Conservation (phyloP, 2,329 filamentous ascomycete genomes). For the Aspergillus oerlinghausenensis region DNA sequence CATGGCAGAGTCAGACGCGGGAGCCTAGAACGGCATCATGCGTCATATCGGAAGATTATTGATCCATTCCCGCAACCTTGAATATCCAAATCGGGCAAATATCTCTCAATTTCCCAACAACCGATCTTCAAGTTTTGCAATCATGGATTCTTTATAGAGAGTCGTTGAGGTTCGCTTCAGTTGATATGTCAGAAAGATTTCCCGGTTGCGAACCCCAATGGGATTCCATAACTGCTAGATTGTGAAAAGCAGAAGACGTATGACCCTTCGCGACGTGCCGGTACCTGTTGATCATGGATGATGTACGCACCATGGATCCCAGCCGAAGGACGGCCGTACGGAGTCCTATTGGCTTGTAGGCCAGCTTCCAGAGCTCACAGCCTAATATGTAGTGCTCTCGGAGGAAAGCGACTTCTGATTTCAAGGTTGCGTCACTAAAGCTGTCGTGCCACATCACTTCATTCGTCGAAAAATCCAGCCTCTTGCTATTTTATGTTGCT, state of each 20-base stretch:
- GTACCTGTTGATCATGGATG: background rate
- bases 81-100: conserved; percentile 1
- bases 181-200: background rate
- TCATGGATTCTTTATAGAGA: background rate
- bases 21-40: background rate
- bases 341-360: background rate
- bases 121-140: background rate
- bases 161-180: background rate
- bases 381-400: background rate
- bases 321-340: background rate
- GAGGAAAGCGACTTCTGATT: background rate
- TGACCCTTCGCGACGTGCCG: background rate
- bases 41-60: conserved; percentile 7
- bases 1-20: background rate
- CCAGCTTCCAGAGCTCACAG: too few relatives aligned
- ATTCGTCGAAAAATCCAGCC: background rate
- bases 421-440: conserved; percentile 6
- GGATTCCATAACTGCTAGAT: background rate
- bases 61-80: background rate
- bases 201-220: background rate
- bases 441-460: background rate
- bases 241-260: background rate
- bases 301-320: background rate
- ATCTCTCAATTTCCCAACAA: background rate
- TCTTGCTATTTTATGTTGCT: background rate